Percentiles rank a stretch among this genome's conserved stretches.
Evolutionary conservation across 1,139 yeast species (phyloP).

Genomic region (Taphrina wiesneri): DNA sequence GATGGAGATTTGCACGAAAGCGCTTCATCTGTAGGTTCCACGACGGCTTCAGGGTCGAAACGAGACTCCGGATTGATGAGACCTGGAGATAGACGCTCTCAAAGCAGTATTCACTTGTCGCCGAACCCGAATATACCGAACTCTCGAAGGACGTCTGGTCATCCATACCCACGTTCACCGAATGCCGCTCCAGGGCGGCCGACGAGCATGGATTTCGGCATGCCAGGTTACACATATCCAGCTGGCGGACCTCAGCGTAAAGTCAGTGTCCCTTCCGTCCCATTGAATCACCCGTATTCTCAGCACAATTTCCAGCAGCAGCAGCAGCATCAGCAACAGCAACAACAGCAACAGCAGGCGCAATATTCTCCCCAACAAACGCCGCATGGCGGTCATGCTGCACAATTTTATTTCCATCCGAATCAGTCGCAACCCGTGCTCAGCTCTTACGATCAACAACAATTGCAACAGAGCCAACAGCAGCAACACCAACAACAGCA

Average conservation of each 20-base stretch:
- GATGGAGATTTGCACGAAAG: constrained; percentile 7
- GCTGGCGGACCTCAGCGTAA: constrained; percentile 21
- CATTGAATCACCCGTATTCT: not conserved
- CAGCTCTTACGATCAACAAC: constrained; percentile 8
- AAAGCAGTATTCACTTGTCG: constrained; percentile 17
- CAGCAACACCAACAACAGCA: constrained; percentile 2
- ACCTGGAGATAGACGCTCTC: constrained; percentile 28
- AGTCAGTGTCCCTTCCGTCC: constrained; percentile 1
- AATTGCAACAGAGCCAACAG: constrained; percentile 1
- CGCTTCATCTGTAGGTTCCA: constrained; percentile 18
- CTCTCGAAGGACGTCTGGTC: constrained; percentile 11
- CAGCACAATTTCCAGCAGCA: constrained; percentile 5
- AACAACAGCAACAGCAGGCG: not conserved
- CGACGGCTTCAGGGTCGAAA: constrained; percentile 4
- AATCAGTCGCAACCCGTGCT: constrained; percentile 8
- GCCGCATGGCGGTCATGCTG: not conserved
- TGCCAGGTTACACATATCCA: not conserved
- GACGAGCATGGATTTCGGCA: constrained; percentile 21
- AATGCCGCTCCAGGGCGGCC: constrained; percentile 20
- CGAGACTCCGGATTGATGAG: constrained; percentile 3
- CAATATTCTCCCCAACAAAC: not conserved
- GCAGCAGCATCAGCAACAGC: not conserved
- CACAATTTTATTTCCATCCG: constrained; percentile 8
- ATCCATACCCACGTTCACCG: constrained; percentile 31
- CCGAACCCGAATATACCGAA: constrained; percentile 17